Base-by-base conservation (phyloP, 345 rosid species). In the Eucalyptus grandis region DNA sequence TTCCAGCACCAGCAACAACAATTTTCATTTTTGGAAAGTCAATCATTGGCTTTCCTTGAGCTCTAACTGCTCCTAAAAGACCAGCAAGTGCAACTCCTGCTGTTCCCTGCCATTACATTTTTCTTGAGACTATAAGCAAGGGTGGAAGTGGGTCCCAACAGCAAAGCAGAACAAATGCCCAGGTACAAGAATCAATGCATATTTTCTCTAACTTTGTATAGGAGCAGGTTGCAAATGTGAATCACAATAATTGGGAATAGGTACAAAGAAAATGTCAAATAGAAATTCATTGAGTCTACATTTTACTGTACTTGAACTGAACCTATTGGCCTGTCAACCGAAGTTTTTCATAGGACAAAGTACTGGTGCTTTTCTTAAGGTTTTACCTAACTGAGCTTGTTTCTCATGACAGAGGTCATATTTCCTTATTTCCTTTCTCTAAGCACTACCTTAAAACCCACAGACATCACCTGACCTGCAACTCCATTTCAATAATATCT, bases 31-130 rank as follows among this genome's bases (percentile, higher is more conserved):
- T 98, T 51, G 99, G 98, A 89, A 98, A 98, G 94, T 97, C 99
- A 87, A 98, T 95, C 98, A 98, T 96, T 26, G 99, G 94, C 92
- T 97, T 92, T 89, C 99, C 99, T 91, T 98, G 98, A 89, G 99
- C 99, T 94, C 99, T 96, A 88, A 97, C 99, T 81, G 99, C 99
- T 92, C 99, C 99, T 93, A 98, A 94, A 92, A 97, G 98, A 86
- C 99, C 99, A 94, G 98, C 98, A 81, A 97, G 92, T 82, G 99
- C 99, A 91, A 98, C 99, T 92, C 99, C 99, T 87, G 99, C 99
- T 49, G 99, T 98, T 90, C 99, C 99, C 99, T 97, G 91, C 56
- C 67, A 51, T 86, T 53, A 77, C 85, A 77, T 21, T 77, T 40
- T 77, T 77, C 85, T 77, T 7, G 47, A 77, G 47, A 40, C 47